phyloP scores from a whole-genome alignment of 2,329 filamentous ascomycete species.

The Aspergillus neotritici region DNA sequence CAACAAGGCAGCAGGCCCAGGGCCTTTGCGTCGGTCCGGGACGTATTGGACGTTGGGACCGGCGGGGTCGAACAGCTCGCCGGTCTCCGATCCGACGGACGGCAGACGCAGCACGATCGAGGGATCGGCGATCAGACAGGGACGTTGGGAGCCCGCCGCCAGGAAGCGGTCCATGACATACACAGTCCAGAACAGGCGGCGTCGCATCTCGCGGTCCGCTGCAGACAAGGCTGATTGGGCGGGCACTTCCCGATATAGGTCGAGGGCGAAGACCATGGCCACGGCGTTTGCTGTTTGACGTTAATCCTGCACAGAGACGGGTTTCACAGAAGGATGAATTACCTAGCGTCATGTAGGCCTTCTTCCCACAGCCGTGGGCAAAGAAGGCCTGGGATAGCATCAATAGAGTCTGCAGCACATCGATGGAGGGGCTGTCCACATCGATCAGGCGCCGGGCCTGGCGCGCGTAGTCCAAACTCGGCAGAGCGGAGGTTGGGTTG shows the following conservation, averaged over 20 bases:
- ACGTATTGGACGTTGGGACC: constrained; percentile 72
- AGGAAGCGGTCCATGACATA: constrained; percentile 82
- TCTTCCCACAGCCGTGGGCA: constrained; percentile 73
- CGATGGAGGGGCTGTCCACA: constrained; percentile 73
- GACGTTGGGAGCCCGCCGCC: constrained; percentile 73
- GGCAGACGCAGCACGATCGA: constrained; percentile 70
- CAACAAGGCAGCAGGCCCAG: constrained; percentile 72
- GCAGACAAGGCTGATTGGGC: constrained; percentile 53
- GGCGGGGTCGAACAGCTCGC: constrained; percentile 74
- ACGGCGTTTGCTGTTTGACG: constrained; percentile 59
- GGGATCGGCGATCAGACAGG: constrained; percentile 73
- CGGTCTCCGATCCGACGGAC: constrained; percentile 59
- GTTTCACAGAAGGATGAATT: constrained; percentile 30
- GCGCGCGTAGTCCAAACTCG: constrained; percentile 68
- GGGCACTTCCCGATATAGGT: constrained; percentile 72
- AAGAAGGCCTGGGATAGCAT: constrained; percentile 71
- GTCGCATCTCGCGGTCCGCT: constrained; percentile 67
- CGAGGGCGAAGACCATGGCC: constrained; percentile 76
- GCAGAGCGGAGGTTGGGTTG: constrained; percentile 60
- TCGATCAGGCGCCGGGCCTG: constrained; percentile 66
- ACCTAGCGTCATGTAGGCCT: constrained; percentile 81
- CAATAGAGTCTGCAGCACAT: constrained; percentile 68
- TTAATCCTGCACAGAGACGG: constrained; percentile 2
- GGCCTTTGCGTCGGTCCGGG: constrained; percentile 63
- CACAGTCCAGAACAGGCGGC: constrained; percentile 83